phyloP scores from a whole-genome alignment of 2,329 filamentous ascomycete species.

The Colletotrichum trifolii region DNA sequence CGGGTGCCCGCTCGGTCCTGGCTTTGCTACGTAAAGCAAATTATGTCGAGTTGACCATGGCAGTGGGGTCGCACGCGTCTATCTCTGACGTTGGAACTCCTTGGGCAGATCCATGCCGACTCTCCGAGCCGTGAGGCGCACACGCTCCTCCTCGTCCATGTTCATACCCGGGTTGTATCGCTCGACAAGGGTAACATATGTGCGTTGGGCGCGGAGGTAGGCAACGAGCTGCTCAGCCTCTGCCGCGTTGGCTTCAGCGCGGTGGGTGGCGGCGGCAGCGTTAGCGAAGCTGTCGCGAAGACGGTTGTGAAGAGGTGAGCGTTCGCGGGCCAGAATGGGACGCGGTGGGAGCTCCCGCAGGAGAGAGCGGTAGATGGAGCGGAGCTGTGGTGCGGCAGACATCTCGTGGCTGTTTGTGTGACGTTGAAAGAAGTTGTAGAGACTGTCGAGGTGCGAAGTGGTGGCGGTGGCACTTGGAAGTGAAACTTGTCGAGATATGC shows the following conservation, averaged over 20 bases:
- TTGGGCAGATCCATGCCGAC: conserved; percentile 91
- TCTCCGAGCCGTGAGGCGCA: conserved; percentile 83
- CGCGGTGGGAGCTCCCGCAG: conserved; percentile 89
- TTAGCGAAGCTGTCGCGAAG: conserved; percentile 72
- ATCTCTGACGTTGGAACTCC: conserved; percentile 56
- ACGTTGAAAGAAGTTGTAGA: not conserved
- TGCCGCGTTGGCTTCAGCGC: conserved; percentile 41
- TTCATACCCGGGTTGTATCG: conserved; percentile 94
- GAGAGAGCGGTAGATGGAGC: conserved; percentile 86
- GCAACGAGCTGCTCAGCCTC: conserved; percentile 81
- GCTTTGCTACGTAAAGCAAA: too few relatives aligned
- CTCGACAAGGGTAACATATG: conserved; percentile 84
- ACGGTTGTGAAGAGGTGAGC: conserved; percentile 76
- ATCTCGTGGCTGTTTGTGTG: conserved; percentile 38
- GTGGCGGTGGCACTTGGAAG: too few relatives aligned
- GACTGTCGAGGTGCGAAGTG: not conserved
- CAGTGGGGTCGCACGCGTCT: not conserved
- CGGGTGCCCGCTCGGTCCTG: too few relatives aligned
- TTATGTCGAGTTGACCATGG: too few relatives aligned
- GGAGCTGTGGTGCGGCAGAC: conserved; percentile 57
- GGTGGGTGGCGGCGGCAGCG: conserved; percentile 38
- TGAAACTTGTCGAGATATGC: too few relatives aligned
- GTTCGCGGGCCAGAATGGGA: conserved; percentile 63
- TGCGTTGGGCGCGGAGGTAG: conserved; percentile 87
- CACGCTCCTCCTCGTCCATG: conserved; percentile 86